These are phyloP conservation scores for Lactarius psammicola DNA, from an alignment of 768 basidiomycete species.

Conservation along the genomic window DNA sequence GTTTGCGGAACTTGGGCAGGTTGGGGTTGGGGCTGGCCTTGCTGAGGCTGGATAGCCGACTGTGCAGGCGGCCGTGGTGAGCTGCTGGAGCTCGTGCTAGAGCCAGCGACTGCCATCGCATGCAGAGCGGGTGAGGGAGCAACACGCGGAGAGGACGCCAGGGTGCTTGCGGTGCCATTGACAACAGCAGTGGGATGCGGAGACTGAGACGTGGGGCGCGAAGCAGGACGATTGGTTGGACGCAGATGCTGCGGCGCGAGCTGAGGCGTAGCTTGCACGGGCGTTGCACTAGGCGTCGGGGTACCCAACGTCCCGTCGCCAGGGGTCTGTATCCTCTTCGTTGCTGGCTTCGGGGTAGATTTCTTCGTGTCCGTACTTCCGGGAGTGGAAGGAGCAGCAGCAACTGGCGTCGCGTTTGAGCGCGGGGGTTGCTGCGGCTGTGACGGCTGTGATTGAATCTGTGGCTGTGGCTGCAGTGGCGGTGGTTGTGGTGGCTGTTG, in stretches of 20 bases:
- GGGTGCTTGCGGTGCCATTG: slow-evolving; percentile 30
- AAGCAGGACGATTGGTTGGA: slow-evolving; percentile 38
- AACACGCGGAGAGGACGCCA: slow-evolving; percentile 14
- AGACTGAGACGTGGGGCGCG: slow-evolving; percentile 36
- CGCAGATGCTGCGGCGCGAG: slow-evolving; percentile 30
- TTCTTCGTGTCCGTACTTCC: slow-evolving; percentile 24
- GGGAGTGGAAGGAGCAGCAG: slow-evolving; percentile 18
- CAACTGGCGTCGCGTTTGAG: slow-evolving; percentile 22
- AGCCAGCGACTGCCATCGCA: slow-evolving; percentile 39
- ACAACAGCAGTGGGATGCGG: slow-evolving; percentile 31
- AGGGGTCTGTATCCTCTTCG: slow-evolving; percentile 24
- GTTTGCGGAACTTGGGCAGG: slow-evolving; percentile 14
- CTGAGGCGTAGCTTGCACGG: slow-evolving; percentile 31
- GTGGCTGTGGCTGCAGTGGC: slow-evolving; percentile 17
- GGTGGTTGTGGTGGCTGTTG: slow-evolving; percentile 4
- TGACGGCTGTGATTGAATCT: slow-evolving; percentile 11
- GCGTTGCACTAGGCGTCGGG: slow-evolving; percentile 32
- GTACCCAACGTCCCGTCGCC: slow-evolving; percentile 26
- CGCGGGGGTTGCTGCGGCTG: slow-evolving; percentile 21
- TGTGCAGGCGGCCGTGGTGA: slow-evolving; percentile 33
- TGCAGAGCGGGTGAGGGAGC: slow-evolving; percentile 31
- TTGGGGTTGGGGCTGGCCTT: slow-evolving; percentile 38
- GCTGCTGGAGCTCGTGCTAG: slow-evolving; percentile 32
- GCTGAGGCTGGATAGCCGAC: slow-evolving; percentile 37
- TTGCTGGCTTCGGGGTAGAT: slow-evolving; percentile 23